Percentiles rank a stretch among this genome's conserved stretches.
Conservation (phyloP, 2,329 filamentous ascomycete genomes). For the Hypomyces perniciosus region DNA sequence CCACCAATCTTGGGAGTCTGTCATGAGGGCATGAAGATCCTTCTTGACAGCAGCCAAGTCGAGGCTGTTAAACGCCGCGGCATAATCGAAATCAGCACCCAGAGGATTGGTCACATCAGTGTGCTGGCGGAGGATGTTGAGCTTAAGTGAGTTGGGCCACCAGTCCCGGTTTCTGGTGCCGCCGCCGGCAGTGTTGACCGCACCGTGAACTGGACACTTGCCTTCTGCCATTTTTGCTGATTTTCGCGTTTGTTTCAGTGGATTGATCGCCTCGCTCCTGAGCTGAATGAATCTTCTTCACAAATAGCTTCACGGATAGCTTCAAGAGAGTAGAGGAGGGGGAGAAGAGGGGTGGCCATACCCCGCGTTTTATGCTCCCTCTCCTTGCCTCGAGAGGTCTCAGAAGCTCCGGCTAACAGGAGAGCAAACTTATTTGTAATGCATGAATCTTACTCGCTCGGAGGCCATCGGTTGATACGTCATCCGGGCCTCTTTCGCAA, state of each 20-base stretch:
- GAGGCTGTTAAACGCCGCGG: conserved; percentile 63
- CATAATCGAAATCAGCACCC: conserved; percentile 64
- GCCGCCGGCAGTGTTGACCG: conserved; percentile 46
- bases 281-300: no score
- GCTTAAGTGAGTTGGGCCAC: conserved; percentile 64
- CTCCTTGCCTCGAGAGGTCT: no score
- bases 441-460: no score
- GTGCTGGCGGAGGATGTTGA: conserved; percentile 71
- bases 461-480: no score
- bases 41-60: conserved; percentile 56
- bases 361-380: background rate
- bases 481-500: no score
- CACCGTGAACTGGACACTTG: conserved; percentile 28
- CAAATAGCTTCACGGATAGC: background rate
- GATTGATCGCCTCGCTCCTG: no score
- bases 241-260: background rate
- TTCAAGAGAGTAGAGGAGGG: background rate
- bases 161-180: conserved; percentile 66
- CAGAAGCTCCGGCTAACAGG: no score
- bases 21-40: conserved; percentile 66
- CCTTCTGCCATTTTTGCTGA: conserved; percentile 19
- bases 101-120: conserved; percentile 57
- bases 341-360: background rate
- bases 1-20: conserved; percentile 76
- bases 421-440: no score